These are phyloP conservation scores for Botrytis cinerea DNA, from an alignment of 2,329 filamentous ascomycete species.

Conservation along the genomic window DNA sequence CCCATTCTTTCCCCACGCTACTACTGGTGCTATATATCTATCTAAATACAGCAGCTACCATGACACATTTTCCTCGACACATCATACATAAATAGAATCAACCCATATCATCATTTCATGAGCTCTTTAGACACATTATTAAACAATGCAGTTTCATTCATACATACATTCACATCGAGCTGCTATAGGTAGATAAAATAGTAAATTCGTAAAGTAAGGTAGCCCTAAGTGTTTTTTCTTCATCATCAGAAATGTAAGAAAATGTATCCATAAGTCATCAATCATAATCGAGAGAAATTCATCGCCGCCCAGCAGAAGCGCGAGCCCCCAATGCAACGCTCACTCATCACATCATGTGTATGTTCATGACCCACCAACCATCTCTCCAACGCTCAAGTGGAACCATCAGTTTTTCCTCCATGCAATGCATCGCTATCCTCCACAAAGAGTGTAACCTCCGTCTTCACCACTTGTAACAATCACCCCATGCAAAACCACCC, in stretches of 20 bases:
- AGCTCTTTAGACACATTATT: neutral
- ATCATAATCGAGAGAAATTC: neutral
- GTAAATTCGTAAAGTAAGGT: conserved; percentile 21
- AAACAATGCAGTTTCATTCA: neutral
- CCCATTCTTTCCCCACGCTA: neutral
- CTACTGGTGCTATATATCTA: neutral
- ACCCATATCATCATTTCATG: neutral
- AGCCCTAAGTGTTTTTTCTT: conserved; percentile 10
- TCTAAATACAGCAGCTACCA: neutral
- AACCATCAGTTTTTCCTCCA: conserved; percentile 9
- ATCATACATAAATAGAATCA: neutral
- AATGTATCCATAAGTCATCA: neutral
- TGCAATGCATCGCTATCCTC: conserved; percentile 2
- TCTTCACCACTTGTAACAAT: neutral
- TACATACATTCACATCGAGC: neutral
- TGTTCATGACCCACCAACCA: neutral
- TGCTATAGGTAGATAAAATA: neutral
- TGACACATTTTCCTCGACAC: neutral
- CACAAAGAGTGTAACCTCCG: conserved; percentile 8
- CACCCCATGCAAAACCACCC: neutral
- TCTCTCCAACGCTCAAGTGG: neutral
- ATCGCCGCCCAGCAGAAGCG: neutral
- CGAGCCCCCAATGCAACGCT: neutral
- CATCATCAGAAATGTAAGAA: neutral
- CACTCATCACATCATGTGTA: neutral